These are phyloP conservation scores for Ogataea haglerorum DNA, from an alignment of 805 yeast species.

Conservation along the genomic window DNA sequence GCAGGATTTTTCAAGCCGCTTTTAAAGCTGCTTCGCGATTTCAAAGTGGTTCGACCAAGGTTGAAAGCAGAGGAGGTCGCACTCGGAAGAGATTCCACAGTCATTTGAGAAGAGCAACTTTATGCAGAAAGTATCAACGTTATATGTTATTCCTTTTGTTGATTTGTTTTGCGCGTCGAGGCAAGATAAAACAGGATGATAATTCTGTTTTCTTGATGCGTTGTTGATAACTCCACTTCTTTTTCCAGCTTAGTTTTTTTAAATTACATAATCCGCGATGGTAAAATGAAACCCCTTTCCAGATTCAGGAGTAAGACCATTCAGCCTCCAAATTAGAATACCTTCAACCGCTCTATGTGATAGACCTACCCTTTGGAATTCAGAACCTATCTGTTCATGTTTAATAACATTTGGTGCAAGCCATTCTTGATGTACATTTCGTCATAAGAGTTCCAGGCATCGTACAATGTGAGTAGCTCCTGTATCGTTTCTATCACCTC, in stretches of 20 bases:
- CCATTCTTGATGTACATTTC: conserved; percentile 55
- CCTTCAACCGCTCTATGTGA: neutral
- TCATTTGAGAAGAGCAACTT: conserved; percentile 5
- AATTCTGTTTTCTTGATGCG: conserved; percentile 1
- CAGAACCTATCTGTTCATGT: conserved; percentile 16
- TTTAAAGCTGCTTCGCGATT: conserved; percentile 6
- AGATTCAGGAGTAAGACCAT: neutral
- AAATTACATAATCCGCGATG: conserved; percentile 3
- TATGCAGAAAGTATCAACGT: conserved; percentile 5
- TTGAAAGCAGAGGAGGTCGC: conserved; percentile 10
- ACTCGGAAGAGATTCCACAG: conserved; percentile 12
- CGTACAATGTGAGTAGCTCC: conserved; percentile 76
- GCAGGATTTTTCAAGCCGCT: neutral
- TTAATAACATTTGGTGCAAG: conserved; percentile 36
- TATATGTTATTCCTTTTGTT: neutral
- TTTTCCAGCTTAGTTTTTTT: conserved; percentile 3
- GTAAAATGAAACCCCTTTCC: neutral
- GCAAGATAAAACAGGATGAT: neutral
- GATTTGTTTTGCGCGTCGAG: neutral
- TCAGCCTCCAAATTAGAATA: neutral
- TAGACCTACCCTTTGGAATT: no score
- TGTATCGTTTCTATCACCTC: conserved; percentile 81
- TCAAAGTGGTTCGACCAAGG: conserved; percentile 7
- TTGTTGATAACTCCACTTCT: conserved; percentile 7
- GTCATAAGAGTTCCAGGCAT: conserved; percentile 82